Base-by-base conservation (phyloP, 805 yeast genomes). In the Candida orba region DNA sequence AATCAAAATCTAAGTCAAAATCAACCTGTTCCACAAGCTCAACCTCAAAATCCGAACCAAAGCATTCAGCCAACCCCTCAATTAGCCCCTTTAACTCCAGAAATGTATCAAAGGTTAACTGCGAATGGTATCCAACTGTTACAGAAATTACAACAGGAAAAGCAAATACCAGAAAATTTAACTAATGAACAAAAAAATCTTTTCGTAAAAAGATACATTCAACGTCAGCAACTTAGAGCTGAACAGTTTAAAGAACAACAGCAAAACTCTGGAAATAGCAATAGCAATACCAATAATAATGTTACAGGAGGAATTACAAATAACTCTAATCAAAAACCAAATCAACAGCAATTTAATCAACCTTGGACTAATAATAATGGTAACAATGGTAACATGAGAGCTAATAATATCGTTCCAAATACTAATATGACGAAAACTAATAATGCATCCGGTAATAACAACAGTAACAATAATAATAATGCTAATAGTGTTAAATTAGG, bases 151-250 rank as follows among this genome's bases (percentile, higher is more conserved):
- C 62, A 58, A 34, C 51, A 46, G 34, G 55, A 55, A 42, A 50
- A 50, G 6, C 57, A 55, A 31, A 40, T 53, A 2, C 58, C 62
- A 5, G 41, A 45, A 3, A 37, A 38, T 12, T 34, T 58, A 15
- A 52, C 59, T 1, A 50, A 48, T 39, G 60, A 53, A 17, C 60
- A 58, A 43, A 52, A 52, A 38, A 51, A 42, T 24, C 34, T 47
- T 9, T 56, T 58, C 37, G 45, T 58, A 4, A 55, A 52, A 34
- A 49, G 52, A 20, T 54, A 47, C 31, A 50, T 58, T 30, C 43
- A 44, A 18, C 55, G 59, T 34, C 60, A 58, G 31, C 55, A 54
- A 42, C 10, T 48, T 14, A 52, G 49, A 30, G 24, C 47, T n/a
- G 40, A 37, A 15, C 45, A 43, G n/a, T 20, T 24, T 39, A 42